phyloP scores from a whole-genome alignment of 2,329 filamentous ascomycete species.

The Colletotrichum salicis region DNA sequence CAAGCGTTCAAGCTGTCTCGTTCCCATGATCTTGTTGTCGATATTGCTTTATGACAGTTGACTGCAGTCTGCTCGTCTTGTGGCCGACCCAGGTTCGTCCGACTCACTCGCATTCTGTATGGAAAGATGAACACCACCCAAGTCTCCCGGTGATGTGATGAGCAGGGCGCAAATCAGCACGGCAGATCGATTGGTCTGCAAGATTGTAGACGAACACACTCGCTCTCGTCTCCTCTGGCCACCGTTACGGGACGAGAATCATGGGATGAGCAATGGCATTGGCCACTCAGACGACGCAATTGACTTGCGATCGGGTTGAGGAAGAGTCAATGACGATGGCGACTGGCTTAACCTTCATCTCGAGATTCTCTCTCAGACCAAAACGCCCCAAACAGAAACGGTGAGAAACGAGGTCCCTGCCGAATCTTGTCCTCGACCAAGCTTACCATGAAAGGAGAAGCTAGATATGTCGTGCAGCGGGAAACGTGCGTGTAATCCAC shows the following conservation, averaged over 20 bases:
- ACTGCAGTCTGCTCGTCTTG: too few relatives aligned
- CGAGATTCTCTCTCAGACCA: background rate
- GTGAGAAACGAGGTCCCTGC: background rate
- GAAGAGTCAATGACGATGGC: background rate
- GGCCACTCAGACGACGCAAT: background rate
- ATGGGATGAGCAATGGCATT: background rate
- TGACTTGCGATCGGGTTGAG: background rate
- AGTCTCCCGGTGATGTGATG: background rate
- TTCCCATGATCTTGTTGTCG: background rate
- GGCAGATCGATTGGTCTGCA: background rate
- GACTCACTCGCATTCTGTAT: background rate
- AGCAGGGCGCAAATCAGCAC: background rate
- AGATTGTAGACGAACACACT: background rate
- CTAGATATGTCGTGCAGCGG: too few relatives aligned
- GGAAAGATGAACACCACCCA: background rate
- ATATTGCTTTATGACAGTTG: background rate
- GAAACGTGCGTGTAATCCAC: too few relatives aligned
- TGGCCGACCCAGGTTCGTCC: background rate
- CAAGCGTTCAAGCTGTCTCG: background rate
- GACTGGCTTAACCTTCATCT: background rate
- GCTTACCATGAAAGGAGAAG: too few relatives aligned
- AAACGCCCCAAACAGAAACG: too few relatives aligned
- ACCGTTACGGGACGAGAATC: background rate
- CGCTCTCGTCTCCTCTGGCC: background rate
- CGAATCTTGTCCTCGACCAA: background rate